phyloP scores from a whole-genome alignment of 805 yeast genomes.

The Metschnikowia reukaufii region DNA sequence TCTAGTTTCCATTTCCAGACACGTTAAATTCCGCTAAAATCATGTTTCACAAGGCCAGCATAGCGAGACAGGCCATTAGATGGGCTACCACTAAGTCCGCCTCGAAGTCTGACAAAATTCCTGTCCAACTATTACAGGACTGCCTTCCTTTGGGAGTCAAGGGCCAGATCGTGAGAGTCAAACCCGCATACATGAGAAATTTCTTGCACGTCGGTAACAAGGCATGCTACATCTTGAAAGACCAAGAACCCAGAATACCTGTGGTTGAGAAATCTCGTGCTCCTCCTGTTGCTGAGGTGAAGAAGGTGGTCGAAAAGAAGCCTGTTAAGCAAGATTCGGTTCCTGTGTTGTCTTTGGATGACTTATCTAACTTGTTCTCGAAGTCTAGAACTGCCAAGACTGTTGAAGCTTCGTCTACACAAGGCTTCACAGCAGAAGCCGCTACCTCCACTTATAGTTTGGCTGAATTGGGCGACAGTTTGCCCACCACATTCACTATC shows the following conservation, averaged over 20 bases:
- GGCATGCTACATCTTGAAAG: slow-evolving; percentile 61
- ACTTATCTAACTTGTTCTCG: slow-evolving; percentile 37
- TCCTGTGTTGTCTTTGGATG: slow-evolving; percentile 37
- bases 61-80: slow-evolving; percentile 17
- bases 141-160: slow-evolving; percentile 59
- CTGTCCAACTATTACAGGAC: slow-evolving; percentile 74
- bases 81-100: slow-evolving; percentile 17
- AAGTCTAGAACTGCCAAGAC: slow-evolving; percentile 24
- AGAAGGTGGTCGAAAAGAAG: slow-evolving; percentile 8
- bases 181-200: slow-evolving; percentile 82
- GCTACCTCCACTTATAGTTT: slow-evolving; percentile 25
- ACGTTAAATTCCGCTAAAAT: background rate
- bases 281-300: slow-evolving; percentile 4
- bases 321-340: slow-evolving; percentile 5
- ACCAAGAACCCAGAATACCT: slow-evolving; percentile 39
- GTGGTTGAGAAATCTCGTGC: slow-evolving; percentile 31
- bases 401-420: slow-evolving; percentile 6
- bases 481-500: slow-evolving; percentile 28
- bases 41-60: slow-evolving; percentile 13
- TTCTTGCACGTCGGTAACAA: slow-evolving; percentile 67
- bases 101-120: slow-evolving; percentile 42
- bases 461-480: slow-evolving; percentile 32
- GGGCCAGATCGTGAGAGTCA: slow-evolving; percentile 75
- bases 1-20: background rate
- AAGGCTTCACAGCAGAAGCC: slow-evolving; percentile 18